Conservation (phyloP, 495 filamentous ascomycete species). For the Diplogelasinospora grovesii region DNA sequence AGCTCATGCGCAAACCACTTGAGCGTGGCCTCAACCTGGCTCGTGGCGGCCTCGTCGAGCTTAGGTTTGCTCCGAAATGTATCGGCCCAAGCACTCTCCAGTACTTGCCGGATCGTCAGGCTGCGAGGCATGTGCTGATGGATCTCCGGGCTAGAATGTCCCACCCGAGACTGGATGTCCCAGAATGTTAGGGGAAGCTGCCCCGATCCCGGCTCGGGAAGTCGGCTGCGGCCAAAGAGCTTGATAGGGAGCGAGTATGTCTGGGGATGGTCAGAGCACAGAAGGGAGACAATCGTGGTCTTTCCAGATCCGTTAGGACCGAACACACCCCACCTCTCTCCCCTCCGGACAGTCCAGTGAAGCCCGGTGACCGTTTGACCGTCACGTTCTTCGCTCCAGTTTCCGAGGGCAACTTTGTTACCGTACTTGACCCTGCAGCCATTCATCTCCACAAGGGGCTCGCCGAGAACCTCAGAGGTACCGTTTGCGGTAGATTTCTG, state of each 20-base stretch:
- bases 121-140: constrained; percentile 84
- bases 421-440: constrained; percentile 76
- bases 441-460: constrained; percentile 78
- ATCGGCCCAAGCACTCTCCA: constrained; percentile 85
- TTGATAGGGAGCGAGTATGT: constrained; percentile 82
- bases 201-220: constrained; percentile 60
- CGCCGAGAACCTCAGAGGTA: constrained; percentile 19
- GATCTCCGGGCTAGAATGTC: constrained; percentile 88
- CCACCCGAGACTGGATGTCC: constrained; percentile 83
- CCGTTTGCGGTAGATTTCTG: too few species aligned
- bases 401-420: constrained; percentile 65
- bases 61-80: constrained; percentile 68
- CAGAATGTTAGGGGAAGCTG: constrained; percentile 76
- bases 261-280: constrained; percentile 93
- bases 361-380: constrained; percentile 50
- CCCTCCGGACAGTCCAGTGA: constrained; percentile 74
- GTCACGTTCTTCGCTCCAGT: constrained; percentile 59
- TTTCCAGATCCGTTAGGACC: constrained; percentile 89
- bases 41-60: constrained; percentile 47
- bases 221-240: constrained; percentile 73
- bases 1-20: constrained; percentile 71
- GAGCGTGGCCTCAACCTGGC: constrained; percentile 57
- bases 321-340: constrained; percentile 85
- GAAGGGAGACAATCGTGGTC: constrained; percentile 84
- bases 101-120: constrained; percentile 63